Evolutionary conservation across 2,329 filamentous ascomycete genomes (phyloP).

Genomic region (Diaporthe vexans): DNA sequence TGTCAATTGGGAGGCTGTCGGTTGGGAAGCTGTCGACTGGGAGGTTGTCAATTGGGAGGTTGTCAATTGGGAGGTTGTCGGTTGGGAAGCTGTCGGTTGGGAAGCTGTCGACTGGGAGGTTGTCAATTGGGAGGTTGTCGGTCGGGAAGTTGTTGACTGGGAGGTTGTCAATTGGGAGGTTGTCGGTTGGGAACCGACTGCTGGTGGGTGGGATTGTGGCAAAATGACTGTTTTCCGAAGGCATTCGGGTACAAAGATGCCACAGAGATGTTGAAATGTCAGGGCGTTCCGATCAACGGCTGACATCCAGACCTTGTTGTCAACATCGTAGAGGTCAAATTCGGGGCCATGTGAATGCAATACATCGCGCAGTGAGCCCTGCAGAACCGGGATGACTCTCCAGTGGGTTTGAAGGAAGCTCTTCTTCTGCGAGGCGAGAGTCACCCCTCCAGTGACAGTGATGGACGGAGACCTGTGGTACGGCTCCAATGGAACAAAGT

Average conservation of each 20-base stretch:
- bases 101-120: no score
- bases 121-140: no score
- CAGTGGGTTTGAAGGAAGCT: constrained; percentile 38
- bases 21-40: no score
- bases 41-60: no score
- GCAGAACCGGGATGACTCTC: not conserved
- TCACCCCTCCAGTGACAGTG: not conserved
- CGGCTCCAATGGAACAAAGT: constrained; percentile 41
- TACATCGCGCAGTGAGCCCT: constrained; percentile 4
- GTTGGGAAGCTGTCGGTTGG: no score
- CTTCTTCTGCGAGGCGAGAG: constrained; percentile 21
- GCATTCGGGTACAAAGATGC: constrained; percentile 39
- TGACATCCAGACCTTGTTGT: constrained; percentile 6
- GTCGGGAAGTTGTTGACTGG: no score
- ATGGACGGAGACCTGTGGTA: constrained; percentile 21
- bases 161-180: no score
- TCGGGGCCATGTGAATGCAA: constrained; percentile 20
- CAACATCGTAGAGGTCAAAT: constrained; percentile 21
- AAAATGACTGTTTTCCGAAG: constrained; percentile 41
- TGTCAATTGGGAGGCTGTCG: no score
- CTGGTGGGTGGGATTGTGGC: constrained; percentile 40
- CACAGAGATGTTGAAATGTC: constrained; percentile 62
- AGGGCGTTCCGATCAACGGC: constrained; percentile 43
- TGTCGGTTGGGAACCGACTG: constrained; percentile 42
- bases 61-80: no score